Conservation (phyloP, 306 rosid species). For the Vigna unguiculata region DNA sequence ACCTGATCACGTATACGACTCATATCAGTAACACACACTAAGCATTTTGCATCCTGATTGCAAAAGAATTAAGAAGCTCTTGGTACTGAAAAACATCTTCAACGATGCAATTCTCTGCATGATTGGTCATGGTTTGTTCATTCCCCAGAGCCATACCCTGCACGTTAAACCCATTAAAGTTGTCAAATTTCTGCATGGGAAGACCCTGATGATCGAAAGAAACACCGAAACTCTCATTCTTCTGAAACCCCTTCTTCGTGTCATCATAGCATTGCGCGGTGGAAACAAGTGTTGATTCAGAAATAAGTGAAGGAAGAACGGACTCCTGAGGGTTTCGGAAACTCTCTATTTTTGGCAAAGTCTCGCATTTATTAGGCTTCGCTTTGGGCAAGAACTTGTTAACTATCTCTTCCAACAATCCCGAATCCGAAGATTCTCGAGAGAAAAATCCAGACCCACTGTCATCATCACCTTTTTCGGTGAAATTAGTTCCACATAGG, state of each 20-base stretch:
- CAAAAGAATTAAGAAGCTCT: conserved; percentile 56
- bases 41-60: conserved; percentile 66
- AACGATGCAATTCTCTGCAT: conserved; percentile 40
- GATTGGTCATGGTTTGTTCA: conserved; percentile 44
- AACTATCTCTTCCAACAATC: conserved; percentile 80
- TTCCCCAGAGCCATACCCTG: conserved; percentile 42
- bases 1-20: background rate
- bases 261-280: conserved; percentile 27
- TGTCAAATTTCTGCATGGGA: conserved; percentile 45
- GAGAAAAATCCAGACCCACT: conserved; percentile 57
- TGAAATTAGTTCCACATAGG: background rate
- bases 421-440: conserved; percentile 65
- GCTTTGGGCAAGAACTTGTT: conserved; percentile 62
- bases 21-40: background rate
- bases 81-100: conserved; percentile 65
- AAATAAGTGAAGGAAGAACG: background rate
- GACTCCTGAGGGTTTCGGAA: conserved; percentile 14
- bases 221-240: conserved; percentile 37
- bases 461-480: background rate
- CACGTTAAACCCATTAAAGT: conserved; percentile 34
- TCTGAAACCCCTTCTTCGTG: conserved; percentile 6
- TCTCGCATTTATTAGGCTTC: conserved; percentile 33
- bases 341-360: background rate
- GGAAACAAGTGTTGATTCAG: conserved; percentile 21
- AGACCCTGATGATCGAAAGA: conserved; percentile 44